Percentiles rank a stretch among this genome's conserved stretches.
Conservation (phyloP, 208 protist species). For the Trichomonas gallinae region DNA sequence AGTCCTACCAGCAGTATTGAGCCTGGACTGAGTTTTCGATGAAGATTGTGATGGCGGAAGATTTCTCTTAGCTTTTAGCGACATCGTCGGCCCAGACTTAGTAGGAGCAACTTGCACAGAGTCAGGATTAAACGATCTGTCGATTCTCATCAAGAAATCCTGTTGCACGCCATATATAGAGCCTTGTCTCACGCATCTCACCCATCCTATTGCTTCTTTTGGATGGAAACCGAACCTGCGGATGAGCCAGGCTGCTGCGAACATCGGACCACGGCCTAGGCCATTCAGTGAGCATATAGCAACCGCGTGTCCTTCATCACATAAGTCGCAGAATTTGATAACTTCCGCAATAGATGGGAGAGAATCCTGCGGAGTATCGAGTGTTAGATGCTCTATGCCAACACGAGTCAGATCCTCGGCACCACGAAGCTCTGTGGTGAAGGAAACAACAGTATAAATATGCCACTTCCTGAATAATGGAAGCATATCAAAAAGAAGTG, state of each 20-base stretch:
- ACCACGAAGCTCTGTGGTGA: background rate
- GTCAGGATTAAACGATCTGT: background rate
- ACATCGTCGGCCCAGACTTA: background rate
- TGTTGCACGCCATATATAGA: constrained; percentile 1
- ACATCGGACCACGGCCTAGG: background rate
- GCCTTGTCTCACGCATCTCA: background rate
- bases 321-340: background rate
- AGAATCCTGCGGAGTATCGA: background rate
- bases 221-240: background rate
- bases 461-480: constrained; percentile 1
- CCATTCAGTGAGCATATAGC: background rate
- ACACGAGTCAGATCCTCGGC: background rate
- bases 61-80: background rate
- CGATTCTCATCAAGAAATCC: background rate
- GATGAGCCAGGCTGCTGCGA: background rate
- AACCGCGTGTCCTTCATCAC: background rate
- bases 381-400: background rate
- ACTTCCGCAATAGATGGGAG: background rate
- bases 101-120: background rate
- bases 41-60: background rate
- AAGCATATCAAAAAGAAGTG: background rate
- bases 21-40: background rate
- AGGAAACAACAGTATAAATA: background rate
- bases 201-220: constrained; percentile 16
- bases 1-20: background rate